phyloP scores from a whole-genome alignment of 2,329 filamentous ascomycete species.

The Ciborinia camelliae region DNA sequence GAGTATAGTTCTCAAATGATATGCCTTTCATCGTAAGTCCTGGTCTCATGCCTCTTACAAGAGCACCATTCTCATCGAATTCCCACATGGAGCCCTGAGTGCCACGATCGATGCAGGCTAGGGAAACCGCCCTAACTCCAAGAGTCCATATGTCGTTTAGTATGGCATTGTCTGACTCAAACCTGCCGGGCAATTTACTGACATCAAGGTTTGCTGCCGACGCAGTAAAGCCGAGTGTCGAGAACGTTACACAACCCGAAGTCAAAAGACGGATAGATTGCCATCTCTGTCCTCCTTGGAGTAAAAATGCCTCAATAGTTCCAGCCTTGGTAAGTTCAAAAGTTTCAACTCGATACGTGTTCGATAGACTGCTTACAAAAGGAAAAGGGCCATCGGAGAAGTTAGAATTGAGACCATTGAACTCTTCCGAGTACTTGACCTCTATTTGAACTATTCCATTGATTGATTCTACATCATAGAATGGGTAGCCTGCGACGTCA shows the following conservation, averaged over 20 bases:
- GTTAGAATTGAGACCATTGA: neutral
- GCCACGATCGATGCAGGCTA: constrained; percentile 40
- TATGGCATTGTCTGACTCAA: constrained; percentile 32
- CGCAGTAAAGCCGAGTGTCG: neutral
- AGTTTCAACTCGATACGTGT: neutral
- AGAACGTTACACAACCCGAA: constrained; percentile 36
- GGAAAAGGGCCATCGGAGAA: neutral
- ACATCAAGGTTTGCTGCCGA: neutral
- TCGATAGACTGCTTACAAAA: neutral
- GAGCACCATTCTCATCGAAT: constrained; percentile 37
- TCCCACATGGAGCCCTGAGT: constrained; percentile 41
- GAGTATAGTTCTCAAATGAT: neutral
- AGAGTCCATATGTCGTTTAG: constrained; percentile 41
- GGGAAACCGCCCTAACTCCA: constrained; percentile 38
- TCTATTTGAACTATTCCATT: neutral
- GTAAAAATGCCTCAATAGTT: constrained; percentile 36
- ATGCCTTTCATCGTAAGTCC: constrained; percentile 28
- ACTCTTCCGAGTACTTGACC: neutral
- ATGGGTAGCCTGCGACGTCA: neutral
- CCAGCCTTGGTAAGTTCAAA: constrained; percentile 37
- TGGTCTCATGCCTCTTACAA: constrained; percentile 35
- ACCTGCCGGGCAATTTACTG: neutral
- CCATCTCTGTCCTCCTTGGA: constrained; percentile 44
- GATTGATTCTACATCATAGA: neutral
- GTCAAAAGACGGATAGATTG: constrained; percentile 41